These are phyloP conservation scores for Fusarium protoensiforme DNA, from an alignment of 2,329 filamentous ascomycete species.

Conservation along the genomic window DNA sequence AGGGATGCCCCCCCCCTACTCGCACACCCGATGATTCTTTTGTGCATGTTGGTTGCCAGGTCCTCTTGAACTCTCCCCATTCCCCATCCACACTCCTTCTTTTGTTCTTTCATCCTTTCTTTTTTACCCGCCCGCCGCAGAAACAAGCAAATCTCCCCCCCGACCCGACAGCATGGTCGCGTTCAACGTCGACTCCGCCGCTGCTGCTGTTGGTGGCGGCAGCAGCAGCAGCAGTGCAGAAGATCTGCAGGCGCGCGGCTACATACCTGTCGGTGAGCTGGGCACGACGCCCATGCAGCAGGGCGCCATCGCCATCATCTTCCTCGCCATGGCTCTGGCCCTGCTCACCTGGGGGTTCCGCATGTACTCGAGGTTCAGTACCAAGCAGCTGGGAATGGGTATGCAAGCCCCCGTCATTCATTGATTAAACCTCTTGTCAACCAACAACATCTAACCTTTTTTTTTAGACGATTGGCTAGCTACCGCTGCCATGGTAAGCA, in stretches of 20 bases:
- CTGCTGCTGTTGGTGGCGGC: background rate
- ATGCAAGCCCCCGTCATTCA: background rate
- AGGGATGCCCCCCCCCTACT: background rate
- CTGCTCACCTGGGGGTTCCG: slow-evolving; percentile 25
- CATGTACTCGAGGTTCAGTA: slow-evolving; percentile 29
- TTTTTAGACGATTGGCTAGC: slow-evolving; percentile 33
- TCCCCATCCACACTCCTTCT: background rate
- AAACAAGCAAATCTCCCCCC: background rate
- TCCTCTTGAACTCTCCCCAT: background rate
- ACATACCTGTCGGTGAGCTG: background rate
- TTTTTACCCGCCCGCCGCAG: background rate
- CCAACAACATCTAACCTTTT: slow-evolving; percentile 7
- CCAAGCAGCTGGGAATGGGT: slow-evolving; percentile 35
- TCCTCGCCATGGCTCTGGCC: slow-evolving; percentile 26
- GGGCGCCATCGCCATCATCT: slow-evolving; percentile 32
- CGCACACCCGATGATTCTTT: background rate
- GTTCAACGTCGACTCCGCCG: background rate
- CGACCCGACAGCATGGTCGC: background rate
- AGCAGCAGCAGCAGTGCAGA: background rate
- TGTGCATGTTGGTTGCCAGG: background rate
- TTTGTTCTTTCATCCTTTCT: background rate
- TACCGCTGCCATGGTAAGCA: slow-evolving; percentile 28
- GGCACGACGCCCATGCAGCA: slow-evolving; percentile 31
- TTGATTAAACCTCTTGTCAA: background rate
- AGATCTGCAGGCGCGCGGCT: background rate